Evolutionary conservation across 2,329 filamentous ascomycete genomes (phyloP), one percentile per base, ranked within the genome.

Genomic region (Bisporella sp.): DNA sequence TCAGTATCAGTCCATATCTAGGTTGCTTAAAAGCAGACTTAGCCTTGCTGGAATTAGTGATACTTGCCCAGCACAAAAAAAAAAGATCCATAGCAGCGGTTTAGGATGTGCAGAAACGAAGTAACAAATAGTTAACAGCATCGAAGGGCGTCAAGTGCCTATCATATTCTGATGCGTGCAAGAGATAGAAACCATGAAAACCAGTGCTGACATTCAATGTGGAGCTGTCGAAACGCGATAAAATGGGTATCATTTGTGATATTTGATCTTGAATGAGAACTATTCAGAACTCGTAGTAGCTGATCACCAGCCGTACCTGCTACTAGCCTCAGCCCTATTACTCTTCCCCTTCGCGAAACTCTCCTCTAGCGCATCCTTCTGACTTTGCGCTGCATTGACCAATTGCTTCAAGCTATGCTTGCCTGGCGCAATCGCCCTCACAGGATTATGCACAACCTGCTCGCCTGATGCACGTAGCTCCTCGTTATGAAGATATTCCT

Each of bases 401-500:
- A 97, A 75, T 71, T 96, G 90, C 64, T 85, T 84, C 66, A 97
- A 74, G 62, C 80, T 95, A 70, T 96, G 90, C 72, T 96, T 96
- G 53, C 89, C 88, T 4, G 90, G 87, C 29, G 88, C 84, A 64
- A 96, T 85, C 2, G 84, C 74, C 47, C 89, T 85, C 50, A 96
- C 84, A 6, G 90, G 87, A 62, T 92, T 91, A 69, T 95, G 87
- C 46, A 82, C 78, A 48, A 83, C 66, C 62, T 82, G 73, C 66
- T 90, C 81, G 63, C 87, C 85, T 46, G 80, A 72, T 13, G 82
- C 79, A 8, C 89, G 80, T 28, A 95, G 65, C 58, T 77, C 76
- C 69, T 96, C 87, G 67, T 97, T 97, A 61, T 87, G 81, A 29
- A 78, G 79, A 67, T 97, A 97, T 70, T 96, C 91, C 51, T 75